These are phyloP conservation scores for Ambrosiella beaveri DNA, from an alignment of 2,329 filamentous ascomycete species.

Conservation along the genomic window DNA sequence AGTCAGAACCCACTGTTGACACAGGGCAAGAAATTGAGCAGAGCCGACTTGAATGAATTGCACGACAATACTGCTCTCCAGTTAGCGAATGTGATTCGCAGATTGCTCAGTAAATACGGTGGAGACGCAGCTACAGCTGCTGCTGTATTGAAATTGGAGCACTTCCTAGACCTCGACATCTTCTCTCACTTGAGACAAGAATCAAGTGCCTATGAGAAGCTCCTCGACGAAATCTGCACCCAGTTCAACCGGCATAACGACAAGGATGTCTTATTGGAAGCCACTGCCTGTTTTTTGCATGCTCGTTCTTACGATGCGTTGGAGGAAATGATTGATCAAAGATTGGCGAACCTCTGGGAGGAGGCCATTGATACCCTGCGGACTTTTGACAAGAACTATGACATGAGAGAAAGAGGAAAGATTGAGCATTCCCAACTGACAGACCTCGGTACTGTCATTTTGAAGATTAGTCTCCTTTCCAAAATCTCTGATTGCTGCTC, in stretches of 20 bases:
- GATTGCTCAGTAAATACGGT: constrained; percentile 80
- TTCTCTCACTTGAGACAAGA: constrained; percentile 84
- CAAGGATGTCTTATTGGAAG: constrained; percentile 68
- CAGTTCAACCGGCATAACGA: constrained; percentile 91
- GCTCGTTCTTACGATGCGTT: constrained; percentile 77
- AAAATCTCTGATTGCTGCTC: constrained; percentile 64
- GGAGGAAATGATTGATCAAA: constrained; percentile 67
- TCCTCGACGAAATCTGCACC: constrained; percentile 81
- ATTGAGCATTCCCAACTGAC: constrained; percentile 47
- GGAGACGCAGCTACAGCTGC: constrained; percentile 76
- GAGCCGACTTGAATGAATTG: constrained; percentile 48
- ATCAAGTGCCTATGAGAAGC: constrained; percentile 56
- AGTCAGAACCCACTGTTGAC: constrained; percentile 24
- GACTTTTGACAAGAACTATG: constrained; percentile 51
- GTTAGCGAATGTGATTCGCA: constrained; percentile 64
- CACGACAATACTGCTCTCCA: constrained; percentile 65
- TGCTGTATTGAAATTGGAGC: constrained; percentile 69
- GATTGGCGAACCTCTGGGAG: constrained; percentile 73
- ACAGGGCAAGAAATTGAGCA: constrained; percentile 36
- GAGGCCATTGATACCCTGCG: constrained; percentile 58
- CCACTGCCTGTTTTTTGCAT: constrained; percentile 64
- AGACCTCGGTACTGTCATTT: constrained; percentile 55
- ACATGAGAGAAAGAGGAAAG: constrained; percentile 54
- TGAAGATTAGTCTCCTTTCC: constrained; percentile 66
- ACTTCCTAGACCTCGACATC: constrained; percentile 68